Evolutionary conservation across 108 stramenopile species (phyloP), one percentile per base, ranked within the genome.

Genomic region (Skeletonema grethae): DNA sequence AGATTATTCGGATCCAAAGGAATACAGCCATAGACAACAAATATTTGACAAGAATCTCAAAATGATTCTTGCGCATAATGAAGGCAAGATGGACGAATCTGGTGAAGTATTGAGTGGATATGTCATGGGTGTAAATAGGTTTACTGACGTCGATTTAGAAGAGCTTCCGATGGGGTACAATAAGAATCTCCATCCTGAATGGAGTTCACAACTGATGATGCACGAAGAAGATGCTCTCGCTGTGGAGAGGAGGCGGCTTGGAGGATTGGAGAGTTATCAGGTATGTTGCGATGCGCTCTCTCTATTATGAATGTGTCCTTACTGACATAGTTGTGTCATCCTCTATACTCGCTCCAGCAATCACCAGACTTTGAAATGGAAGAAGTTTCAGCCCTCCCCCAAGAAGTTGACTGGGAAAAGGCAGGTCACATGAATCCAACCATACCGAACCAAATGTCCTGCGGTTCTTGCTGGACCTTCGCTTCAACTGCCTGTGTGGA

Each of bases 381-480:
- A 8, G 66, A 80, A 25, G 87, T 86, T 0, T 48, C 65, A 12
- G 12, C 28, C 13, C 79, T 97, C 4, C 95, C 97, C 31, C 53
- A 62, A 32, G 61, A 63, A 15, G 76, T 95, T n/a, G 97, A 97
- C 76, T 97, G 97, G 97, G 66, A 89, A 16, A 48, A 63, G 7
- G 68, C 82, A 48, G 79, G 79, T 24, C 69, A 77, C 18, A 89
- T 94, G 4, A 86, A 85, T 9, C 84, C 90, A 32, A 74, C 76
- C 5, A 86, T 93, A 56, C 94, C 95, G 36, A 71, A 89, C 60
- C 96, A 97, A 71, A 93, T 90, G 9, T 61, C 24, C 4, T 97
- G 96, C 71, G 96, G 94, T 10, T 77, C 71, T 4, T 97, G 96
- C 72, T 97, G 96, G 96, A 85, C 94, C 12, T 91, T 95, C 73